phyloP scores from a whole-genome alignment of 2,329 filamentous ascomycete species.

The Colletotrichum costaricense region DNA sequence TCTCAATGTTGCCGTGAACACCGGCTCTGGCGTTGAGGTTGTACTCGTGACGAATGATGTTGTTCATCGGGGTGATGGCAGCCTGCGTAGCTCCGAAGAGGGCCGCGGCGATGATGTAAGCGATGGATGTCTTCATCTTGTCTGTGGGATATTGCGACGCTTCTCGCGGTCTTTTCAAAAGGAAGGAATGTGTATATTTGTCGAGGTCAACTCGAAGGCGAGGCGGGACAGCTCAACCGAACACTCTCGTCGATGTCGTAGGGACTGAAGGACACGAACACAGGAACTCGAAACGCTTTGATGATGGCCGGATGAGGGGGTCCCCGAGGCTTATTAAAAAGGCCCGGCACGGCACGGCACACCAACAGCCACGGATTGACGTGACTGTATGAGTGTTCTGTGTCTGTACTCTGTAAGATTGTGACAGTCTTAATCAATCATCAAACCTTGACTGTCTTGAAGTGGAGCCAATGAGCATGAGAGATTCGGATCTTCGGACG shows the following conservation, averaged over 20 bases:
- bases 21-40: slow-evolving; percentile 32
- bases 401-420: slow-evolving; percentile 3
- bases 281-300: not conserved
- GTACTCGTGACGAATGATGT: slow-evolving; percentile 35
- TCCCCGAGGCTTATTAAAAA: not conserved
- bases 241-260: not conserved
- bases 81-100: slow-evolving; percentile 28
- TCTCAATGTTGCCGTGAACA: slow-evolving; percentile 18
- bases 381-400: not conserved
- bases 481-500: slow-evolving; percentile 32
- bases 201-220: slow-evolving; percentile 16
- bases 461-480: slow-evolving; percentile 29
- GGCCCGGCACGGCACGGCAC: not conserved
- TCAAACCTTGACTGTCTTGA: slow-evolving; percentile 30
- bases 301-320: not conserved
- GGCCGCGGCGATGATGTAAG: slow-evolving; percentile 17
- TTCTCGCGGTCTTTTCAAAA: not conserved
- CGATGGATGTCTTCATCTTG: slow-evolving; percentile 29
- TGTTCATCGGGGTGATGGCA: slow-evolving; percentile 30
- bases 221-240: not conserved
- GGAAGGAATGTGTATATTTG: not conserved
- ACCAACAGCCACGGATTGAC: not conserved
- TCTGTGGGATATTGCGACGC: not conserved
- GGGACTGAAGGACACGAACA: not conserved
- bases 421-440: slow-evolving; percentile 7